Percentiles rank a stretch among this genome's conserved stretches.
Evolutionary conservation across 192 early-diverging fungal species (phyloP).

Genomic region (Radiomyces spectabilis): DNA sequence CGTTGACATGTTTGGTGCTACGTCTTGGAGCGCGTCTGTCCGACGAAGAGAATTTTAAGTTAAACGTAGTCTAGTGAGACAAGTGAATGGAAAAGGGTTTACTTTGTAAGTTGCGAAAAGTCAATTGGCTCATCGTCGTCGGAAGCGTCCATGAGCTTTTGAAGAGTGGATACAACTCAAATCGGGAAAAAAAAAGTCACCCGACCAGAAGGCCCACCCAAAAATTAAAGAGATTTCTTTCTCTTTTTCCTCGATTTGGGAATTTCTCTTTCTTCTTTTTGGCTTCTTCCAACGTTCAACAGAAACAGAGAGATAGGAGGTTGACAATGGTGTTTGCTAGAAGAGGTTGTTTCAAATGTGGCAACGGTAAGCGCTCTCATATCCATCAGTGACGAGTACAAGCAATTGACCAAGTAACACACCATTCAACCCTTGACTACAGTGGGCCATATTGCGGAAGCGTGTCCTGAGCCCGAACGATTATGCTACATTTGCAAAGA

Average conservation of each 20-base stretch:
- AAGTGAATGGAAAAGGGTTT: no score
- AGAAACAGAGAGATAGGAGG: background rate
- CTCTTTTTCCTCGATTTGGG: background rate
- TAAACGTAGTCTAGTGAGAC: no score
- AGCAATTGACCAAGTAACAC: no score
- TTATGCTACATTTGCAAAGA: constrained; percentile 55
- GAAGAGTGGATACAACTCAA: no score
- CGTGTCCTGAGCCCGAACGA: constrained; percentile 39
- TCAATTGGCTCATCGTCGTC: no score
- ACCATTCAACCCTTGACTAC: no score
- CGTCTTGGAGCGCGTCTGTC: background rate
- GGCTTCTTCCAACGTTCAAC: background rate
- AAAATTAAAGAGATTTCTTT: background rate
- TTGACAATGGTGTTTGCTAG: constrained; percentile 28
- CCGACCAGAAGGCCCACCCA: no score
- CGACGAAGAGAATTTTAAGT: no score
- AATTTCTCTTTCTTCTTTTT: background rate
- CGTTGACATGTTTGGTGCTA: background rate
- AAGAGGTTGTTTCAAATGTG: constrained; percentile 51
- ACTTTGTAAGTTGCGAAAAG: no score
- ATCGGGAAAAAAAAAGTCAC: no score
- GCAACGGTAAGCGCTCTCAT: constrained; percentile 33
- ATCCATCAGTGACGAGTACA: no score
- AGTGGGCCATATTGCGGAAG: constrained; percentile 47
- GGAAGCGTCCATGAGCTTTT: no score